These are phyloP conservation scores for Trichoderma asperellum DNA, from an alignment of 2,329 filamentous ascomycete genomes.

Conservation along the genomic window DNA sequence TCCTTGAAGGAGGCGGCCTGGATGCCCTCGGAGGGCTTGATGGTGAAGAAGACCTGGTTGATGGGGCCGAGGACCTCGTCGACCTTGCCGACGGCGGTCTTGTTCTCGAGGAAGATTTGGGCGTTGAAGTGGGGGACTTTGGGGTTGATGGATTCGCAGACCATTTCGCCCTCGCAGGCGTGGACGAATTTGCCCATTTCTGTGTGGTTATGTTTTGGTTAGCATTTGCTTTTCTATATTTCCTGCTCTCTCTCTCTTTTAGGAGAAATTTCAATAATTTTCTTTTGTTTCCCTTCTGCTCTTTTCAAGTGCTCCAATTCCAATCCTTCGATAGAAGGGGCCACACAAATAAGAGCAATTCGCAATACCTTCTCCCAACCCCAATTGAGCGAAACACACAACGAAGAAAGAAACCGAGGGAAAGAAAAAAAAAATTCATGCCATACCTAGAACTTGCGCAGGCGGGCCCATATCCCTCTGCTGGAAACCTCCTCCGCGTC, in stretches of 20 bases:
- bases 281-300: neutral
- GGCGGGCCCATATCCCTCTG: slow-evolving; percentile 48
- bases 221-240: neutral
- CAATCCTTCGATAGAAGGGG: neutral
- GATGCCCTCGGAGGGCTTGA: slow-evolving; percentile 96
- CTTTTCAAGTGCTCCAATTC: neutral
- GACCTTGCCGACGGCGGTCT: slow-evolving; percentile 93
- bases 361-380: neutral
- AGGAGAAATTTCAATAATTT: neutral
- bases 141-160: slow-evolving; percentile 91
- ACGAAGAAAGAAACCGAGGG: neutral
- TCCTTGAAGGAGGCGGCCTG: slow-evolving; percentile 92
- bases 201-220: neutral
- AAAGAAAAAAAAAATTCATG: neutral
- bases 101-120: slow-evolving; percentile 98
- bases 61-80: slow-evolving; percentile 97
- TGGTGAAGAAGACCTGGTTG: slow-evolving; percentile 97
- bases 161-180: slow-evolving; percentile 95
- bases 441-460: slow-evolving; percentile 44
- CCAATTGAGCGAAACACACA: neutral
- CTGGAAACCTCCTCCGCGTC: slow-evolving; percentile 46
- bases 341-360: neutral
- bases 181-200: slow-evolving; percentile 96
- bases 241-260: neutral
- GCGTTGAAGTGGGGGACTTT: slow-evolving; percentile 99